Evolutionary conservation across 78 protist species (phyloP), one percentile per base, ranked within the genome.

Genomic region (Dictyostelium discoideum): DNA sequence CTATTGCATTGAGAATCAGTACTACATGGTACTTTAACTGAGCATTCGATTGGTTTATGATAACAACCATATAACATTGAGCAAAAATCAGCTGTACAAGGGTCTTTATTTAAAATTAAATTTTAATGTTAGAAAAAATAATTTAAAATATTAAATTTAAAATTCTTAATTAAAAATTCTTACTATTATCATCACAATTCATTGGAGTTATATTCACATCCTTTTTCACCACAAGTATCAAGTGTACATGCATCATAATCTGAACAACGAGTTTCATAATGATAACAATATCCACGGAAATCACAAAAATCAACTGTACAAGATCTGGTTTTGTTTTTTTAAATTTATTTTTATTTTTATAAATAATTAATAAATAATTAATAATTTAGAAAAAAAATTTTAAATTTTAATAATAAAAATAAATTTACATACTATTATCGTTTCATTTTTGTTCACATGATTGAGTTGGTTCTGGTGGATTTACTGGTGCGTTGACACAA

Each of bases 251-350:
- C 83, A 77, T 77, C 20, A 5, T 2, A 32, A 42, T 77, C 83
- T 20, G 26, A 16, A 40, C 83, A 77, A 29, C 8, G 6, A 14
- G 7, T 40, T 29, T n/a, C 32, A 26, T 22, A 29, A 20, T 77
- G 83, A n/a, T 39, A 77, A 40, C 83, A 77, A 77, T 40, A 29
- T 5, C 42, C 42, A 20, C 54, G 40, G 20, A 39, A 39, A 77
- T 77, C 83, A 39, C 83, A 77, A 29, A 77, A 77, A 77, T 77
- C 83, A 20, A 24, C 54, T 2, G 83, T 77, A 77, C 83, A 77
- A 9, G 73, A n/a, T 65, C 73, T 44, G 8, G 8, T 44, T 44
- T 44, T 44, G 0, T 44, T 44, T 44, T 44, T 44, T 44, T 44
- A n/a, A n/a, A n/a, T n/a, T n/a, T n/a, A n/a, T 44, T 44, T 44